Evolutionary conservation across 1,284 basidiomycete genomes (phyloP), one percentile per base, ranked within the genome.

Genomic region (Agroathelia rolfsii): DNA sequence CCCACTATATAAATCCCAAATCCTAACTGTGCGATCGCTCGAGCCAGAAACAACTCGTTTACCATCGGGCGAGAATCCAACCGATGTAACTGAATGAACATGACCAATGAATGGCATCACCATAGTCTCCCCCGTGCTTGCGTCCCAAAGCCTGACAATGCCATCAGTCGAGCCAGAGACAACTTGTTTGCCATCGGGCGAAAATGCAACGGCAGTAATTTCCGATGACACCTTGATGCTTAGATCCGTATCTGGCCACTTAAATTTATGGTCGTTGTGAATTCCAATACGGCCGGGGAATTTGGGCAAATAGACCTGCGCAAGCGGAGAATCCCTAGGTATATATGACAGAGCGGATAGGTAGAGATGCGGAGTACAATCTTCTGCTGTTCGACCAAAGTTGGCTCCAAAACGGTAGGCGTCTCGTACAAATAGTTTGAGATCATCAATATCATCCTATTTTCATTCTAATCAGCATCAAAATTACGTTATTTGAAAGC

Each of bases 311-410:
- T n/a, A n/a, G n/a, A n/a, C n/a, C n/a, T n/a, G n/a, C n/a, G n/a
- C n/a, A 33, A 17, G 17, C 31, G 10, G 35, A 42, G 34, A n/a
- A n/a, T n/a, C n/a, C n/a, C n/a, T n/a, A n/a, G n/a, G n/a, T n/a
- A n/a, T n/a, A 34, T 40, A 38, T 8, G 42, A 34, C 19, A 46
- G 22, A 6, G 40, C 44, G 6, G 45, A 44, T 8, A 46, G 13
- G 17, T 47, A 47, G 2, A 47, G 37, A 28, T 47, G 45, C 5
- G 45, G 40, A 9, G 36, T 30, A 35, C 43, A 43, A 15, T 43
- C 32, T 14, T 15, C 14, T 12, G 44, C 43, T 17, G 28, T 26
- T 10, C 19, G 18, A 5, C 19, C 32, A 31, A 42, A 44, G 10
- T 26, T 30, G 8, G 22, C n/a, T 5, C 40, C 23, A n/a, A 46